Evolutionary conservation across 2,329 filamentous ascomycete genomes (phyloP).

Genomic region (Colletotrichum sp.): DNA sequence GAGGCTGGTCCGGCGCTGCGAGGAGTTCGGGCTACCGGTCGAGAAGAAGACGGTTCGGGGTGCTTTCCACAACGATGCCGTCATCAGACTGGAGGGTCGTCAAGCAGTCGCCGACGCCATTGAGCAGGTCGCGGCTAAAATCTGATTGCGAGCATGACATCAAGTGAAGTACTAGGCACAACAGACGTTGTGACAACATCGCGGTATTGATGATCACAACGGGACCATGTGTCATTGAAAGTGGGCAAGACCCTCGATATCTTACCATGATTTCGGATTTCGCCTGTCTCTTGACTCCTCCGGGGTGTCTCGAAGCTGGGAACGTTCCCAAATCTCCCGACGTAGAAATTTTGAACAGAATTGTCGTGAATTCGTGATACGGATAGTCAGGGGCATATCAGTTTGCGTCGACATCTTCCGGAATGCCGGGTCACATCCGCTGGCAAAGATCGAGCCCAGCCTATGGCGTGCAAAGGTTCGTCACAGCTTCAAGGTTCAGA

Average conservation of each 20-base stretch:
- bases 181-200: not conserved
- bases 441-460: not conserved
- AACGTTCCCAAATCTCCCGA: not conserved
- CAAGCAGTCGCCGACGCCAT: conserved; percentile 50
- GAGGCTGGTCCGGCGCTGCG: conserved; percentile 50
- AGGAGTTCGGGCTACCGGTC: conserved; percentile 50
- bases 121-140: conserved; percentile 23
- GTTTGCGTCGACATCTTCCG: not conserved
- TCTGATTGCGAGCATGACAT: not conserved
- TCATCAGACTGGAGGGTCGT: conserved; percentile 50
- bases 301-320: not conserved
- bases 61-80: conserved; percentile 63
- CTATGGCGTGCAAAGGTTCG: not conserved
- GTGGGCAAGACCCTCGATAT: not conserved
- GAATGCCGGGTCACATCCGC: not conserved
- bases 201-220: not conserved
- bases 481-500: not conserved
- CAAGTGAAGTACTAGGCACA: not conserved
- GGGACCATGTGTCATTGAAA: not conserved
- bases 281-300: not conserved
- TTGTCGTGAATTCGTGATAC: not conserved
- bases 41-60: conserved; percentile 47
- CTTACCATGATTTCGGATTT: not conserved
- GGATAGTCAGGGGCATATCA: not conserved
- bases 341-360: not conserved